These are phyloP conservation scores for Botryotinia calthae DNA, from an alignment of 2,329 filamentous ascomycete species.

Conservation along the genomic window DNA sequence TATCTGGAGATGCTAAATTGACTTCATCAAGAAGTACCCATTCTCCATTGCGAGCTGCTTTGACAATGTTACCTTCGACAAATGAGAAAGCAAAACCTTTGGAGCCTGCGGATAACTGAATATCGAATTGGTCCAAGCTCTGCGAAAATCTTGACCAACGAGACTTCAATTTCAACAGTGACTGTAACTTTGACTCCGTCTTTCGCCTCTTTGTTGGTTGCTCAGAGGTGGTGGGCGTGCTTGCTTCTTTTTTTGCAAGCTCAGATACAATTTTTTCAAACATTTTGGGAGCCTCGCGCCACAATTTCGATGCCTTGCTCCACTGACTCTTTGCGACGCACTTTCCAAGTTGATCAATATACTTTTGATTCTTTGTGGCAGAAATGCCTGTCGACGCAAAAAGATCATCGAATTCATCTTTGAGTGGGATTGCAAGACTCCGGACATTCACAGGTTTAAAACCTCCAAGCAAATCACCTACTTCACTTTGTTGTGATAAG, in stretches of 20 bases:
- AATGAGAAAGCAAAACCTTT: slow-evolving; percentile 90
- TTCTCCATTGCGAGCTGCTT: slow-evolving; percentile 91
- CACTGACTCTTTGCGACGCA: slow-evolving; percentile 80
- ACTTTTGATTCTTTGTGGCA: slow-evolving; percentile 80
- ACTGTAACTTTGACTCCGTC: slow-evolving; percentile 64
- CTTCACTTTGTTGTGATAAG: slow-evolving; percentile 95
- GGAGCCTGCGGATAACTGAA: slow-evolving; percentile 70
- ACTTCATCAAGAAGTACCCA: slow-evolving; percentile 98
- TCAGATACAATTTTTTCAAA: slow-evolving; percentile 68
- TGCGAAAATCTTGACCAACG: slow-evolving; percentile 80
- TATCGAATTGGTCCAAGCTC: slow-evolving; percentile 74
- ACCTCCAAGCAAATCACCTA: slow-evolving; percentile 89
- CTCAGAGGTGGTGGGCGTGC: slow-evolving; percentile 46
- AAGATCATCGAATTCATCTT: slow-evolving; percentile 89
- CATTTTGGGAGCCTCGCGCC: slow-evolving; percentile 86
- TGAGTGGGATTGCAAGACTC: slow-evolving; percentile 81
- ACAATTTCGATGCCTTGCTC: slow-evolving; percentile 80
- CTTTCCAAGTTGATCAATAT: slow-evolving; percentile 77
- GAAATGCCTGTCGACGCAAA: slow-evolving; percentile 86
- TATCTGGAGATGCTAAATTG: slow-evolving; percentile 92
- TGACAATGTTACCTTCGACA: slow-evolving; percentile 92
- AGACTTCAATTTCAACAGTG: slow-evolving; percentile 54
- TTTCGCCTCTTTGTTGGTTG: slow-evolving; percentile 69
- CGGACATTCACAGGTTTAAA: slow-evolving; percentile 95
- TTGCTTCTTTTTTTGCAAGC: slow-evolving; percentile 47